Base-by-base conservation (phyloP, 1,139 yeast genomes). In the Yamadazyma jaroonii region DNA sequence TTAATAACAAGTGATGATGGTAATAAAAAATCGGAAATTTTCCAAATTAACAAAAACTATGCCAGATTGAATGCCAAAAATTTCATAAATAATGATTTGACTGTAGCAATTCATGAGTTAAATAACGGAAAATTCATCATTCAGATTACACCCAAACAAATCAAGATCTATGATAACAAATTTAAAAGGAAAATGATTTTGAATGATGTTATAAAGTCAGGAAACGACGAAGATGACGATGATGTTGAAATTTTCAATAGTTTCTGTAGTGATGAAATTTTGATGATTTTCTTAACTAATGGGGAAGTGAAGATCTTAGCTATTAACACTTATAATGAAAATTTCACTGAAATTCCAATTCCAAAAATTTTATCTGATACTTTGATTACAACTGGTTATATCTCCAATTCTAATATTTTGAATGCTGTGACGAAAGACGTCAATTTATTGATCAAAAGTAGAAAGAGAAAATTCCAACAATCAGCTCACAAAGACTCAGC, bases 1-100 rank as follows among this genome's bases (percentile, higher is more conserved):
- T 65, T 89, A 40, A 71, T 89, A 22, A 85, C 95, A 0, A 85
- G 95, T 0, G 90, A 84, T 54, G 77, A 77, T 36, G 60, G 68
- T 10, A 78, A 78, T 45, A 66, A 62, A 34, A 83, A 81, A 48
- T 82, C 90, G 10, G 89, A 84, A 50, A 77, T 87, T 32, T 89
- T 86, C 54, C 79, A 79, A 43, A 80, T 87, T 39, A 75, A 75
- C 36, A 81, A 82, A 36, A 74, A 81, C 24, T 86, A 85, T 58
- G 74, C 81, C 28, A 74, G 85, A 38, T 64, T 83, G 42, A 79
- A 77, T 38, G 72, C 81, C 10, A 75, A 79, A 34, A 82, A 79
- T 45, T 84, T 88, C 53, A 72, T 79, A 41, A 77, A 79, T 43
- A 73, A 79, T 40, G 81, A 79, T 29, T 64, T 74, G 9, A 88